A percentile compares a stretch with the other conserved stretches of the same genome.
Conservation (phyloP, 345 rosid genomes). For the Carallia brachiata region DNA sequence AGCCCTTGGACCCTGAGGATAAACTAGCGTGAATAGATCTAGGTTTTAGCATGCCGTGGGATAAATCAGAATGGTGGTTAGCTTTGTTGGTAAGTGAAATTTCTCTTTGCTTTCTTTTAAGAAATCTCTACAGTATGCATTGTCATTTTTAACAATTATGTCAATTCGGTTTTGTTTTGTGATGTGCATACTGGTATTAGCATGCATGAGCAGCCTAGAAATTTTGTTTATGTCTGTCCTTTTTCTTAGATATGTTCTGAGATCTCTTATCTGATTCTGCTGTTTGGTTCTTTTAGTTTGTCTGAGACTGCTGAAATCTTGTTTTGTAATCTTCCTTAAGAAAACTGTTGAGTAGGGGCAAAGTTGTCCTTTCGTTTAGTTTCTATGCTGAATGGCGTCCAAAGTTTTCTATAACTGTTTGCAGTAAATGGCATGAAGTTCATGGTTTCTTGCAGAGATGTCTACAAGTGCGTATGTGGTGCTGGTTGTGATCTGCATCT, state of each 20-base stretch:
- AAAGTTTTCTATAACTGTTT: neutral
- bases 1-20: slow-evolving; percentile 65
- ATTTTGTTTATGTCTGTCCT: neutral
- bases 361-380: neutral
- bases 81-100: slow-evolving; percentile 66
- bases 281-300: neutral
- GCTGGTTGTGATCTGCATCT: slow-evolving; percentile 69
- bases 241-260: neutral
- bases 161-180: neutral
- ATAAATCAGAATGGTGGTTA: slow-evolving; percentile 87
- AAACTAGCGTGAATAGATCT: slow-evolving; percentile 60
- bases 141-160: neutral
- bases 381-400: too few relatives aligned
- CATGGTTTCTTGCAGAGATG: slow-evolving; percentile 48
- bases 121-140: neutral
- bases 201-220: too few relatives aligned
- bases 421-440: neutral
- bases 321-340: neutral
- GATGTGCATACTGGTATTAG: neutral
- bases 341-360: neutral
- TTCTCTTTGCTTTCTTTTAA: neutral
- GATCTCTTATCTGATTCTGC: neutral
- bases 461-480: slow-evolving; percentile 56
- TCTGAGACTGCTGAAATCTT: neutral
- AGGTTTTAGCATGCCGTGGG: slow-evolving; percentile 98